These are phyloP conservation scores for Isochrysis galbana DNA, from an alignment of 78 protist species.

Conservation along the genomic window DNA sequence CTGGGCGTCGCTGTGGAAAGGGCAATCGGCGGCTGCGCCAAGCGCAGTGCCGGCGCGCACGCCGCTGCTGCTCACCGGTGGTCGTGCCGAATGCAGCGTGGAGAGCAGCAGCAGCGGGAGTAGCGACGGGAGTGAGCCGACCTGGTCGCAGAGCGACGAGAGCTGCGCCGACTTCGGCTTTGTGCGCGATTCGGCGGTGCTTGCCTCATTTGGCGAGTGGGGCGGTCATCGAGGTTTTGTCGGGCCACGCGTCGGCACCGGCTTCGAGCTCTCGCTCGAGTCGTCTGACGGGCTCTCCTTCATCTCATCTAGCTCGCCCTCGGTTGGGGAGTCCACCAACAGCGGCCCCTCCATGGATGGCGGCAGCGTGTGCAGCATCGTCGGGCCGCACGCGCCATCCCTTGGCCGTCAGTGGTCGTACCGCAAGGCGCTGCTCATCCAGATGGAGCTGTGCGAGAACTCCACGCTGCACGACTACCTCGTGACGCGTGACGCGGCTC, in stretches of 20 bases:
- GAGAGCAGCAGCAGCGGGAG: too few relatives aligned
- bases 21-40: not conserved
- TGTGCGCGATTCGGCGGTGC: not conserved
- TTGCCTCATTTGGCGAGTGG: too few relatives aligned
- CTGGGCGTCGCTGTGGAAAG: not conserved
- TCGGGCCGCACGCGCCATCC: not conserved
- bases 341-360: not conserved
- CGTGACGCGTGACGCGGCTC: not conserved
- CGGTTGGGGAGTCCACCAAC: not conserved
- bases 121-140: too few relatives aligned
- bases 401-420: not conserved
- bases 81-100: not conserved
- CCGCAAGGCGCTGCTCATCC: conserved; percentile 19
- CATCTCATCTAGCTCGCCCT: too few relatives aligned
- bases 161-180: not conserved
- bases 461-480: not conserved
- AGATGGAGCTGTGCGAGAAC: conserved; percentile 22
- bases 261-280: too few relatives aligned
- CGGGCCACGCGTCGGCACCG: too few relatives aligned
- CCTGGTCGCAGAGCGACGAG: not conserved
- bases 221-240: too few relatives aligned
- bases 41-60: not conserved
- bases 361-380: not conserved
- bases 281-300: not conserved
- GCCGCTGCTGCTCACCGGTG: not conserved